These are phyloP conservation scores for Ascodesmis nigricans DNA, from an alignment of 495 filamentous ascomycete genomes.

Conservation along the genomic window DNA sequence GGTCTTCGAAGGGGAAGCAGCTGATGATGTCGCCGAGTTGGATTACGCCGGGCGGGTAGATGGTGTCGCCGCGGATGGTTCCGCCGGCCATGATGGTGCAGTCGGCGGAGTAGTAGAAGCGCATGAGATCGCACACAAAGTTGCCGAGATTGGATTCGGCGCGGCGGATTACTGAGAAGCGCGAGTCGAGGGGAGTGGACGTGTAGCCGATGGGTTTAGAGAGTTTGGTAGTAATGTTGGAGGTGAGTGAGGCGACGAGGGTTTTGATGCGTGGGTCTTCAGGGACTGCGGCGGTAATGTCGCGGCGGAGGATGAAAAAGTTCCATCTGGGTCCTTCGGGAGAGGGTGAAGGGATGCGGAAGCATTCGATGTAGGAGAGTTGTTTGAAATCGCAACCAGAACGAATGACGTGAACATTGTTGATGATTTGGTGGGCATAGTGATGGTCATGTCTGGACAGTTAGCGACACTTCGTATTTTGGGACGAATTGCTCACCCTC, in stretches of 20 bases:
- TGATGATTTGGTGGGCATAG: conserved; percentile 53
- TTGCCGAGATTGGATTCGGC: conserved; percentile 70
- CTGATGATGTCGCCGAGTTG: conserved; percentile 51
- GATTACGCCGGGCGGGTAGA: conserved; percentile 61
- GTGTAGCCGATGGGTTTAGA: conserved; percentile 71
- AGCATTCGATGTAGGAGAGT: conserved; percentile 56
- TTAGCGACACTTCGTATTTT: conserved; percentile 3
- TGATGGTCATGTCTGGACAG: conserved; percentile 52
- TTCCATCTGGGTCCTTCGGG: conserved; percentile 49
- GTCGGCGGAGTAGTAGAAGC: conserved; percentile 54
- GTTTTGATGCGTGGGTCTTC: conserved; percentile 33
- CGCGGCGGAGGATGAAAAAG: conserved; percentile 51
- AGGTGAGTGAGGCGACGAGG: conserved; percentile 45
- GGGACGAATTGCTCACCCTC: conserved; percentile 28
- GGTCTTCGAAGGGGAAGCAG: conserved; percentile 85
- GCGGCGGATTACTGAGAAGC: conserved; percentile 59
- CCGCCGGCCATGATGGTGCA: conserved; percentile 69
- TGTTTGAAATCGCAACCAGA: conserved; percentile 83
- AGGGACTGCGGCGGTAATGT: conserved; percentile 38
- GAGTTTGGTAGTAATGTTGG: conserved; percentile 46
- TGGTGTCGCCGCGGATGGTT: conserved; percentile 75
- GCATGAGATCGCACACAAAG: conserved; percentile 73
- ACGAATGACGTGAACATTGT: conserved; percentile 56
- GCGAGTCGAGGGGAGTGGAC: conserved; percentile 53
- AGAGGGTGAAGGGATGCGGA: too few relatives aligned